A percentile compares a stretch with the other conserved stretches of the same genome.
These are phyloP conservation scores for Lactarius indigo DNA, from an alignment of 768 basidiomycete species.

Conservation along the genomic window DNA sequence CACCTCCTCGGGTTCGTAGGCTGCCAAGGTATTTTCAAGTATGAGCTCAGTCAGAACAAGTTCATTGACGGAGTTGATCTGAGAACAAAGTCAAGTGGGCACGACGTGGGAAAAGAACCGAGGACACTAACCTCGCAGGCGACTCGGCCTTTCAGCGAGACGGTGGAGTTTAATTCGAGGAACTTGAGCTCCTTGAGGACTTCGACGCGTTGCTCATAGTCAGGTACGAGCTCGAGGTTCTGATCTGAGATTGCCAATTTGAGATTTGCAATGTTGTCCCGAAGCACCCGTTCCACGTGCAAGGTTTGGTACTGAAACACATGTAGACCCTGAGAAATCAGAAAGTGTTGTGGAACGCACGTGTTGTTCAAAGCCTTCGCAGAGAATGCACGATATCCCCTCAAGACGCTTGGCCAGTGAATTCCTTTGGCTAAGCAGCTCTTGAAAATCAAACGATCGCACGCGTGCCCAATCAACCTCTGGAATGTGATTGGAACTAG, in stretches of 20 bases:
- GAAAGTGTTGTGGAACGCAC: constrained; percentile 44
- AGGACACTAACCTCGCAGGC: constrained; percentile 80
- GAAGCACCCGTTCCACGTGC: constrained; percentile 73
- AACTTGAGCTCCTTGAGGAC: constrained; percentile 91
- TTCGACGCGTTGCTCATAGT: constrained; percentile 91
- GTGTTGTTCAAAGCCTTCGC: constrained; percentile 68
- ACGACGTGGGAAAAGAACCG: neutral
- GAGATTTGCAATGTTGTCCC: constrained; percentile 68
- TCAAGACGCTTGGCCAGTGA: constrained; percentile 43
- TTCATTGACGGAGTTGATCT: constrained; percentile 99
- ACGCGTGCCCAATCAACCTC: constrained; percentile 87
- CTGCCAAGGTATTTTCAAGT: constrained; percentile 88
- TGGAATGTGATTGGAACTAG: constrained; percentile 41
- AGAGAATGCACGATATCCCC: constrained; percentile 50
- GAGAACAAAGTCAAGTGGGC: neutral
- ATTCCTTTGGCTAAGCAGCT: constrained; percentile 61
- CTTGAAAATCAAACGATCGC: constrained; percentile 89
- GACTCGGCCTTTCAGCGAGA: constrained; percentile 92
- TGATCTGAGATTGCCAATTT: constrained; percentile 92
- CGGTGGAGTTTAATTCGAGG: constrained; percentile 93
- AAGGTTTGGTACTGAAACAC: constrained; percentile 62
- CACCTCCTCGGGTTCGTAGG: constrained; percentile 92
- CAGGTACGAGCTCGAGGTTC: constrained; percentile 93
- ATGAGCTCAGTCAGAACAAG: constrained; percentile 95
- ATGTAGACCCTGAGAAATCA: constrained; percentile 13